Evolutionary conservation across 106 monocot species (phyloP).

Genomic region (Allium sativum): DNA sequence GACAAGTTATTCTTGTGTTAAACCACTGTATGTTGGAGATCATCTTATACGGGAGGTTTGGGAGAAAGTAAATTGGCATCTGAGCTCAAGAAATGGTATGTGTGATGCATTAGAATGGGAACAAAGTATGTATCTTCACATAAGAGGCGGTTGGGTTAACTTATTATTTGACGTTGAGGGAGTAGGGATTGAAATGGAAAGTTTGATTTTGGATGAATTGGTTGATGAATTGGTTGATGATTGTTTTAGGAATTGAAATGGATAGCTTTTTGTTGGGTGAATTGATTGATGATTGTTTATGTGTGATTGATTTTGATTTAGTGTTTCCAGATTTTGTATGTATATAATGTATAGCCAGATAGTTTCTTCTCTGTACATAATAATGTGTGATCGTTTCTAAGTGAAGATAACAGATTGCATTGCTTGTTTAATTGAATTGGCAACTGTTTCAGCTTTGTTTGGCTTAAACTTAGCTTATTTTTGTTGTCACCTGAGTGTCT

Average conservation of each 20-base stretch:
- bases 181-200: slow-evolving; percentile 35
- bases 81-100: slow-evolving; percentile 13
- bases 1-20: slow-evolving; percentile 9
- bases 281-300: slow-evolving; percentile 12
- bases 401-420: too few relatives aligned
- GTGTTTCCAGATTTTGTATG: neutral
- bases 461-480: too few relatives aligned
- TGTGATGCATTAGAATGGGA: slow-evolving; percentile 10
- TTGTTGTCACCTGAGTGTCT: too few relatives aligned
- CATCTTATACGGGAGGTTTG: slow-evolving; percentile 57
- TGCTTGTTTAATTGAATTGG: too few relatives aligned
- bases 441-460: too few relatives aligned
- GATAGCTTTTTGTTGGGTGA: slow-evolving; percentile 49
- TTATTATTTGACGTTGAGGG: slow-evolving; percentile 32
- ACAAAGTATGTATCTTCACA: slow-evolving; percentile 24
- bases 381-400: too few relatives aligned
- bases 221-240: slow-evolving; percentile 30
- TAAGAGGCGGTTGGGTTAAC: slow-evolving; percentile 60
- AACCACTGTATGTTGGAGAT: slow-evolving; percentile 27
- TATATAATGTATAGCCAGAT: too few relatives aligned
- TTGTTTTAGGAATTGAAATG: slow-evolving; percentile 26
- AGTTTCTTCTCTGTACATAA: too few relatives aligned
- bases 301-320: slow-evolving; percentile 7
- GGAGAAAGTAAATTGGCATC: slow-evolving; percentile 32
- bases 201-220: slow-evolving; percentile 52